Evolutionary conservation across 2,329 filamentous ascomycete genomes (phyloP).

Genomic region (Fusarium armeniacum): DNA sequence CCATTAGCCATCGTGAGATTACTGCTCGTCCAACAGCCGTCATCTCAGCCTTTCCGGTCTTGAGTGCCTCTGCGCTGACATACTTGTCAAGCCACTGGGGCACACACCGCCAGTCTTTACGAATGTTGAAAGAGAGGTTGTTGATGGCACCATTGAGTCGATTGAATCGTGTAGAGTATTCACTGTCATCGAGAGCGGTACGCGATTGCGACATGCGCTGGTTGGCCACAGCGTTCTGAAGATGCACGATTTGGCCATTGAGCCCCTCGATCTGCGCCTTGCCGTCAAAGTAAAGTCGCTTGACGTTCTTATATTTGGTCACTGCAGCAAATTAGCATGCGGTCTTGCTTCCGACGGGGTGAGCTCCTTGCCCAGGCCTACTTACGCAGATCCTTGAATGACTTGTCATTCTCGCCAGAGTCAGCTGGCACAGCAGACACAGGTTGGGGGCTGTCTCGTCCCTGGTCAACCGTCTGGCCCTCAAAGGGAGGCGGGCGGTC

Average conservation of each 20-base stretch:
- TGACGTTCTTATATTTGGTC: conserved; percentile 97
- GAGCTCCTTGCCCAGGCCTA: conserved; percentile 26
- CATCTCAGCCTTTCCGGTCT: conserved; percentile 96
- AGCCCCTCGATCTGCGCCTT: conserved; percentile 92
- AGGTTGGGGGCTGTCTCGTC: conserved; percentile 70
- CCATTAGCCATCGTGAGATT: conserved; percentile 89
- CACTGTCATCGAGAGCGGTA: conserved; percentile 93
- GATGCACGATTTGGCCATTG: conserved; percentile 87
- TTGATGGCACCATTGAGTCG: conserved; percentile 94
- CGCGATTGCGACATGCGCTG: conserved; percentile 95
- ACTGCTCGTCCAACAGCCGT: conserved; percentile 91
- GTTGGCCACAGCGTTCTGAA: conserved; percentile 97
- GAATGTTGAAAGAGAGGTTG: conserved; percentile 94
- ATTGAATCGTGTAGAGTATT: conserved; percentile 90
- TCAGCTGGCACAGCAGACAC: conserved; percentile 55
- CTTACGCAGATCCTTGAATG: conserved; percentile 70
- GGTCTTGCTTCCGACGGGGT: not conserved
- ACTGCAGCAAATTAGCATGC: conserved; percentile 66
- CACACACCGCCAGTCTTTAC: conserved; percentile 90
- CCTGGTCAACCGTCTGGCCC: conserved; percentile 60
- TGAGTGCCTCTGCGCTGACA: conserved; percentile 87
- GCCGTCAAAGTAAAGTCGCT: conserved; percentile 96
- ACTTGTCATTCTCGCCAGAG: conserved; percentile 65
- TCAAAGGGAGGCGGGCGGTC: conserved; percentile 62
- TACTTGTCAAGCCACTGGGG: conserved; percentile 84